Base-by-base conservation (phyloP, 1,284 basidiomycete species). In the Pascua guehoae region DNA sequence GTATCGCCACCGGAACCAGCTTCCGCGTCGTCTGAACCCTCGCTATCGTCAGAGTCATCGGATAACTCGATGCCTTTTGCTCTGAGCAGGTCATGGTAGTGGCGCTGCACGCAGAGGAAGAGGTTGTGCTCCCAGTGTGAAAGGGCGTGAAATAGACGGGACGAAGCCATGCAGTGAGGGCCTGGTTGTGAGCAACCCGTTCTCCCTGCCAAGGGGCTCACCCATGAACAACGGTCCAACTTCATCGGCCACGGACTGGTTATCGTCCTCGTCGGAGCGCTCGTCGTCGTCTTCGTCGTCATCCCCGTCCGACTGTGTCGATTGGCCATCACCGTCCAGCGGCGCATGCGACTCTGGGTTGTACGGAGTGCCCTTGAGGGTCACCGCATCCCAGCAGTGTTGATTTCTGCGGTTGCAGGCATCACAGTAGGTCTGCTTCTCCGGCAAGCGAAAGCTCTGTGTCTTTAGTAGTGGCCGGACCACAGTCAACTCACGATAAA, bases 401-500 rank as follows among this genome's bases (percentile, higher is more conserved):
- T 57, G 55, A n/a, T 53, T 52, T 7, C 50, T 46, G 14, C 55
- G 50, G 37, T 57, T 51, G 38, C 55, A 57, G 8, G 47, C 55
- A 42, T 57, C 41, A 41, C 55, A 57, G 47, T 44, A 57, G 1
- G 37, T 40, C 37, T 47, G 50, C 8, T 44, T 45, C 10, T 52
- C 54, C 8, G 16, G 46, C 1, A 51, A 18, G 8, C n/a, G 10
- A 3, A 4, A 18, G 24, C 15, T 16, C 56, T 53, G 40, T 11
- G 18, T 44, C 5, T 47, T 50, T n/a, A 54, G 53, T 37, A 42
- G n/a, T 2, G 10, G n/a, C 39, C 32, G 8, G 10, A 2, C 15
- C 1, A 12, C 12, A 8, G 12, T 36, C 7, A 4, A 65, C 70
- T 62, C 32, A 87, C 70, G 10, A 81, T 76, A 56, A 90, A 83